Base-by-base conservation (phyloP, 768 basidiomycete species). In the Tulasnella calospora region DNA sequence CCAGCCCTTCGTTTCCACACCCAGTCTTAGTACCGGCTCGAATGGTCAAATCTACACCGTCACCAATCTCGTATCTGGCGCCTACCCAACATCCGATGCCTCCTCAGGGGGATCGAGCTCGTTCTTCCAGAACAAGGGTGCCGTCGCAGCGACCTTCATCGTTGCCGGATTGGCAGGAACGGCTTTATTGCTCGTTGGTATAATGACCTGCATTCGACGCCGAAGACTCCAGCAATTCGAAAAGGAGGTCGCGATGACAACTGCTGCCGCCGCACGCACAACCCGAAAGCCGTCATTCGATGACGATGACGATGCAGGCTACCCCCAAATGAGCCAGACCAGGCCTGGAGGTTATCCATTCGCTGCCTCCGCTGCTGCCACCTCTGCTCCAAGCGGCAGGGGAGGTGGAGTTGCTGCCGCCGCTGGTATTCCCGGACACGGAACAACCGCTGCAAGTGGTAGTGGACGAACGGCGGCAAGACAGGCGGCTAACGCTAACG, bases 101-200 rank as follows among this genome's bases (percentile, higher is more conserved):
- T 35, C 51, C 0, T 6, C 21, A 19, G 55, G 69, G 19, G 33
- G 67, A n/a, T 71, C 69, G 1, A 27, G 30, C 61, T 71, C 70
- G 35, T 93, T 93, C 85, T 91, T 93, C 83, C 80, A 86, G 71
- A 94, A 94, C 85, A 92, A 84, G 27, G 91, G 89, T 30, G 92
- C 92, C 0, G 90, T 93, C 0, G 91, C 90, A 1, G 92, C 90
- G 17, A 89, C 90, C 0, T 94, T 93, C 85, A 85, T 89, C 27
- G 91, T 90, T 70, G 91, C 90, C 21, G 92, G 92, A n/a, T 81
- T 94, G 44, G 82, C 92, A 73, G 89, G 82, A 27, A 80, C 89
- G 71, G 89, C 85, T 12, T 76, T 92, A 81, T 19, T 88, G 81
- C 82, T 93, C 79, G 85, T 85, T 9, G 79, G 89, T 38, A 79